Evolutionary conservation across 305 asterid genomes (phyloP).

Genomic region (Withania somnifera): DNA sequence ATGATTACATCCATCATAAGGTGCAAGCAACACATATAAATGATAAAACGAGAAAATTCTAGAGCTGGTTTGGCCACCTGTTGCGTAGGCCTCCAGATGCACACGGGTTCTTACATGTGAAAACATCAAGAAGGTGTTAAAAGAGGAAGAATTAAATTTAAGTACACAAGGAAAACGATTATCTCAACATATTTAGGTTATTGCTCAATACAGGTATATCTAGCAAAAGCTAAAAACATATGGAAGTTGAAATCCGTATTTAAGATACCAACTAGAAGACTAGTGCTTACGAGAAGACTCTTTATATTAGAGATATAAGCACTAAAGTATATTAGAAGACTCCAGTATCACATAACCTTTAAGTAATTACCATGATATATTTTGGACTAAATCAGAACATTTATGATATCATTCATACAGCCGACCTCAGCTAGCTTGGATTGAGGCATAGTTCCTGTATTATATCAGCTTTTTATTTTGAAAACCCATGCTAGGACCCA

Average conservation of each 20-base stretch:
- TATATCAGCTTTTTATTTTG: background rate
- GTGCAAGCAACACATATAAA: background rate
- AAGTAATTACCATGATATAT: background rate
- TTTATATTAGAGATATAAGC: background rate
- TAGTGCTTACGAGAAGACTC: background rate
- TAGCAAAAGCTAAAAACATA: background rate
- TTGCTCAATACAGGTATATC: background rate
- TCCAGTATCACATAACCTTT: background rate
- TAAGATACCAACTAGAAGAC: background rate
- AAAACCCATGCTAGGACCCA: background rate
- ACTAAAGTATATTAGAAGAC: background rate
- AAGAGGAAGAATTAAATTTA: background rate
- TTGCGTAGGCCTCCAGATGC: background rate
- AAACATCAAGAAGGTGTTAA: background rate
- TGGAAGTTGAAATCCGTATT: background rate
- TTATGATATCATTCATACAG: background rate
- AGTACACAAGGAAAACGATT: background rate
- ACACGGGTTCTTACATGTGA: background rate
- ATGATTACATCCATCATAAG: background rate
- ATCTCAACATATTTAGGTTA: background rate
- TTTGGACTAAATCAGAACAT: background rate
- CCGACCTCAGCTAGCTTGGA: background rate
- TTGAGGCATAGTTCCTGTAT: background rate
- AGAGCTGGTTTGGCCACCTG: background rate
- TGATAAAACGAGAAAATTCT: background rate